phyloP scores from a whole-genome alignment of 352 stramenopile genomes.

The Globisporangium radiosum region DNA sequence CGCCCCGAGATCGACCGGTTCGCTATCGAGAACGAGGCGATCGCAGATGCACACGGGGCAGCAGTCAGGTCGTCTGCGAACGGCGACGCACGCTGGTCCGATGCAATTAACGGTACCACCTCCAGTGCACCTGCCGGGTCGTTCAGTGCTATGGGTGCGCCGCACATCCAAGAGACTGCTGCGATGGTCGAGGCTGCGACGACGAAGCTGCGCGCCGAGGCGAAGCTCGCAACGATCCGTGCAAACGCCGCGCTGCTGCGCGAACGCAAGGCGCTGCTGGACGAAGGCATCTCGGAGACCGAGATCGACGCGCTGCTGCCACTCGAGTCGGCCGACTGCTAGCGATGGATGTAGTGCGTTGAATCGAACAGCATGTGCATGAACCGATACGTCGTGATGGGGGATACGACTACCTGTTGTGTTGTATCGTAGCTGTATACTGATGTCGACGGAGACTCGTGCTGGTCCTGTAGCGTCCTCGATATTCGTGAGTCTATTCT shows the following conservation, averaged over 20 bases:
- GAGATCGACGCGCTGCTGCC: slow-evolving; percentile 18
- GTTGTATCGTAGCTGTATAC: not conserved
- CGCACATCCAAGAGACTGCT: slow-evolving; percentile 9
- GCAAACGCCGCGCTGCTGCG: slow-evolving; percentile 13
- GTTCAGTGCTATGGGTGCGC: not conserved
- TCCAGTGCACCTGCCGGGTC: not conserved
- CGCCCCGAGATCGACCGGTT: slow-evolving; percentile 14
- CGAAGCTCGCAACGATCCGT: slow-evolving; percentile 13
- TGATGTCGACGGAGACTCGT: no score
- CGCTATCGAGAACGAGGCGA: slow-evolving; percentile 5
- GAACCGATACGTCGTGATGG: no score
- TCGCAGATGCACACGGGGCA: not conserved
- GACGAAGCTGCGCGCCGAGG: slow-evolving; percentile 13
- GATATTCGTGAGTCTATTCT: no score
- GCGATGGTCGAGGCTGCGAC: slow-evolving; percentile 12
- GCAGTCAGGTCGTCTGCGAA: not conserved
- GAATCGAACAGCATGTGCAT: no score
- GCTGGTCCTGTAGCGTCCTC: no score
- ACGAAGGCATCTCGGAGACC: slow-evolving; percentile 9
- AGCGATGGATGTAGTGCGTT: not conserved
- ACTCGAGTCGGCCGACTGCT: not conserved
- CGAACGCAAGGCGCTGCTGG: slow-evolving; percentile 15
- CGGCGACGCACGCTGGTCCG: not conserved
- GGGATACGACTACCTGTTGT: not conserved
- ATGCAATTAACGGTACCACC: not conserved